phyloP scores from a whole-genome alignment of 1,139 yeast genomes.

The Sugiyamaella pinicola region DNA sequence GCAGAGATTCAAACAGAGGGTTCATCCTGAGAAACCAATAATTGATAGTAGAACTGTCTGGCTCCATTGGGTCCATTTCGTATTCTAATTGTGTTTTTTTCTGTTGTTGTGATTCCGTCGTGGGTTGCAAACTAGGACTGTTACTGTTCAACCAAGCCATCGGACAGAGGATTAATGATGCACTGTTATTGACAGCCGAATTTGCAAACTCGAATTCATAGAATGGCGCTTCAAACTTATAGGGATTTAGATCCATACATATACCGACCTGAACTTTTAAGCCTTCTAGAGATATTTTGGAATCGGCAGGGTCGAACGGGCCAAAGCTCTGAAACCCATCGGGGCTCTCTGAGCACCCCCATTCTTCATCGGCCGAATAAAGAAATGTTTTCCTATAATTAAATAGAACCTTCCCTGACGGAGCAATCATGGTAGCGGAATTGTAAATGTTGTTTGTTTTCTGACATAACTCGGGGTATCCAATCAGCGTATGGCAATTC shows the following conservation, averaged over 20 bases:
- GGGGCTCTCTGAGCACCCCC: slow-evolving; percentile 81
- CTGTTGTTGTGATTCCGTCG: slow-evolving; percentile 25
- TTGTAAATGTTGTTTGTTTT: slow-evolving; percentile 54
- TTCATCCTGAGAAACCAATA: slow-evolving; percentile 77
- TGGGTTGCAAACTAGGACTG: slow-evolving; percentile 34
- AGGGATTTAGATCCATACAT: slow-evolving; percentile 95
- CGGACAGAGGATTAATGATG: slow-evolving; percentile 68
- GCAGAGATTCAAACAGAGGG: slow-evolving; percentile 52
- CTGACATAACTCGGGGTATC: slow-evolving; percentile 67
- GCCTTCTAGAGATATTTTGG: slow-evolving; percentile 2
- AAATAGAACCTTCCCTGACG: slow-evolving; percentile 58
- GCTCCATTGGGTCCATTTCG: slow-evolving; percentile 36
- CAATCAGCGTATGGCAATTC: slow-evolving; percentile 72
- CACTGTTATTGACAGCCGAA: slow-evolving; percentile 52
- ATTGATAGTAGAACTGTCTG: slow-evolving; percentile 48
- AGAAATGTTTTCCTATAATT: slow-evolving; percentile 79
- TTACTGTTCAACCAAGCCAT: slow-evolving; percentile 82
- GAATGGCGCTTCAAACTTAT: slow-evolving; percentile 79
- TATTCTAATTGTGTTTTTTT: slow-evolving; percentile 23
- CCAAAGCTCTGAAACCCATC: slow-evolving; percentile 29
- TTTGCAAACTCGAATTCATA: slow-evolving; percentile 69
- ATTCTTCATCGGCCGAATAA: slow-evolving; percentile 74
- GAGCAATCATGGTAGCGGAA: slow-evolving; percentile 67
- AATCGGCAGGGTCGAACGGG: slow-evolving; percentile 8
- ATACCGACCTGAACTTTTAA: slow-evolving; percentile 65